These are phyloP conservation scores for Diaporthe sp. DNA, from an alignment of 2,329 filamentous ascomycete species.

Conservation along the genomic window DNA sequence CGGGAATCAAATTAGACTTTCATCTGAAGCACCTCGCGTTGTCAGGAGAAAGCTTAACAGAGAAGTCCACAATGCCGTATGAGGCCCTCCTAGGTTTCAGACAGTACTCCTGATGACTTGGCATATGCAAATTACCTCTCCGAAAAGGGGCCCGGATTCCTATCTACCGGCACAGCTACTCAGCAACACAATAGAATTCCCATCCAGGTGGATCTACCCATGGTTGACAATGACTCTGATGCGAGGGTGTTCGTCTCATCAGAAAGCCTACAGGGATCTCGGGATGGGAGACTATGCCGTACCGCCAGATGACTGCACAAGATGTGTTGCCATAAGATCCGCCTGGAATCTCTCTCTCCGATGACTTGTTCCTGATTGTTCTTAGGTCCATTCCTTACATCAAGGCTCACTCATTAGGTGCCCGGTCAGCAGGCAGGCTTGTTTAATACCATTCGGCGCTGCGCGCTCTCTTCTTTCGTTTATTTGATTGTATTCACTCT, in stretches of 20 bases:
- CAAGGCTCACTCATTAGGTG: background rate
- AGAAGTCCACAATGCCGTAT: background rate
- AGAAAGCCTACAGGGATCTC: slow-evolving; percentile 1
- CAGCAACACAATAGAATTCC: background rate
- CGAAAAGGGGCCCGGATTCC: background rate
- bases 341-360: background rate
- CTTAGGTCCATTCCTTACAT: background rate
- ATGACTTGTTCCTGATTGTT: background rate
- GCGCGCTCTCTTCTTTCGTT: slow-evolving; percentile 15
- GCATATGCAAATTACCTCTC: slow-evolving; percentile 22
- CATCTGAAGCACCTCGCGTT: slow-evolving; percentile 31
- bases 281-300: background rate
- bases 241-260: slow-evolving; percentile 29
- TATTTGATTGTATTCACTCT: slow-evolving; percentile 28
- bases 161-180: background rate
- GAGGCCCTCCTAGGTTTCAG: slow-evolving; percentile 15
- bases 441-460: slow-evolving; percentile 10
- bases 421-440: background rate
- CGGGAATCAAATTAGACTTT: slow-evolving; percentile 22
- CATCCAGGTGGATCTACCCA: slow-evolving; percentile 8
- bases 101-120: slow-evolving; percentile 9
- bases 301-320: background rate
- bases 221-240: slow-evolving; percentile 22
- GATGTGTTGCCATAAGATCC: slow-evolving; percentile 6
- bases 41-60: slow-evolving; percentile 26